Evolutionary conservation across 2,329 filamentous ascomycete genomes (phyloP).

Genomic region (Ustulina deusta): DNA sequence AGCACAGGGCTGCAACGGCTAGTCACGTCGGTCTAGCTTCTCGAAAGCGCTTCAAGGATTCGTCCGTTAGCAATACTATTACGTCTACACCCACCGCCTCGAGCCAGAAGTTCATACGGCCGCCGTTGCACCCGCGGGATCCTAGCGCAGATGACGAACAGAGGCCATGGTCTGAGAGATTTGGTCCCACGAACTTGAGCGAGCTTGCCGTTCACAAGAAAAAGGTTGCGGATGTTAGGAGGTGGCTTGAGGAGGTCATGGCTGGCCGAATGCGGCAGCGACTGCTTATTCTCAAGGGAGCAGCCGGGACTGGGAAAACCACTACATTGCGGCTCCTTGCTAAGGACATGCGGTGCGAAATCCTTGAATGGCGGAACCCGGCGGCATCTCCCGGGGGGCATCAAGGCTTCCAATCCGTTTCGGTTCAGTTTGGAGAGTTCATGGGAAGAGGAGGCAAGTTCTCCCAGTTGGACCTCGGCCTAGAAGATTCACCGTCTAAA

Average conservation of each 20-base stretch:
- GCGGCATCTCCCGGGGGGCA: conserved; percentile 67
- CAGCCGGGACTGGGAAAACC: conserved; percentile 93
- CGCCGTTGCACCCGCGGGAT: conserved; percentile 50
- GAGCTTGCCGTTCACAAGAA: conserved; percentile 95
- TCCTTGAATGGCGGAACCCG: conserved; percentile 94
- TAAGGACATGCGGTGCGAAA: conserved; percentile 77
- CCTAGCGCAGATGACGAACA: conserved; percentile 63
- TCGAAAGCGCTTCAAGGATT: conserved; percentile 63
- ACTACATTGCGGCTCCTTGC: conserved; percentile 85
- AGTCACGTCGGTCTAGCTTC: conserved; percentile 69
- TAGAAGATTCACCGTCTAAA: conserved; percentile 42
- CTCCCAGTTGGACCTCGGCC: conserved; percentile 70
- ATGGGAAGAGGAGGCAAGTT: conserved; percentile 84
- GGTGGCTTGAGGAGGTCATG: conserved; percentile 83
- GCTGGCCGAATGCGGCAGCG: conserved; percentile 74
- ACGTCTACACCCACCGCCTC: conserved; percentile 41
- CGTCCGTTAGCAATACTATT: conserved; percentile 45
- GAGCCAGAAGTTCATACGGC: conserved; percentile 67
- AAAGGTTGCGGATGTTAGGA: conserved; percentile 87
- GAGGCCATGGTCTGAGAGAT: conserved; percentile 89
- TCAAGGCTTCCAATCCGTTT: conserved; percentile 75
- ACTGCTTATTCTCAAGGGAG: conserved; percentile 86
- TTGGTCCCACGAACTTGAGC: conserved; percentile 77
- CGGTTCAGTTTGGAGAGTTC: conserved; percentile 92
- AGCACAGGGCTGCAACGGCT: conserved; percentile 61